Percentiles rank a stretch among this genome's conserved stretches.
phyloP scores from a whole-genome alignment of 2,329 filamentous ascomycete genomes.

The Didymellaceae sp. region DNA sequence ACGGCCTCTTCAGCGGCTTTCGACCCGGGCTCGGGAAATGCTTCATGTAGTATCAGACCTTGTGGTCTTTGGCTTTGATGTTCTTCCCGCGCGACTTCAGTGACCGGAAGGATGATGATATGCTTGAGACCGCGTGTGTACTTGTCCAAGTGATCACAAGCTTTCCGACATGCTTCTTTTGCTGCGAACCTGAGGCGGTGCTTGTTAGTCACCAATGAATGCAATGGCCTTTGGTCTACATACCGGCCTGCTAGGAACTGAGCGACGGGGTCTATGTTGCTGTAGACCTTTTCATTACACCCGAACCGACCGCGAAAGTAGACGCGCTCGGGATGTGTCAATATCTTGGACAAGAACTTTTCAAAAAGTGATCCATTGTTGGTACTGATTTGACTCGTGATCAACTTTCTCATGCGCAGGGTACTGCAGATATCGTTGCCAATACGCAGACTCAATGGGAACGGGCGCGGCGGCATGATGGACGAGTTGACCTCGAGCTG shows the following conservation, averaged over 20 bases:
- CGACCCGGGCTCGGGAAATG: constrained; percentile 5
- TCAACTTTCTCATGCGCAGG: constrained; percentile 66
- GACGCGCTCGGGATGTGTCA: constrained; percentile 42
- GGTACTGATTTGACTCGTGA: constrained; percentile 47
- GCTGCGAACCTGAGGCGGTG: constrained; percentile 52
- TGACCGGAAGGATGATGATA: constrained; percentile 49
- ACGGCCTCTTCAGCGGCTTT: neutral
- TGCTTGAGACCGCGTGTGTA: constrained; percentile 39
- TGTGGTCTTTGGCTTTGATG: constrained; percentile 29
- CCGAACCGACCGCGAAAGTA: constrained; percentile 43
- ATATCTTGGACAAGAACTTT: constrained; percentile 31
- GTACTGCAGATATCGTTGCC: constrained; percentile 82
- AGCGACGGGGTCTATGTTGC: constrained; percentile 27
- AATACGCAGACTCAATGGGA: constrained; percentile 71
- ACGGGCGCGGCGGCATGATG: constrained; percentile 56
- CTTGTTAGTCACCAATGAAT: constrained; percentile 8
- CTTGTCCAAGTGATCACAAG: constrained; percentile 39
- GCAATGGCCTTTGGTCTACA: neutral
- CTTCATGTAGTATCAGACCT: constrained; percentile 35
- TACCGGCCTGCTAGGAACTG: constrained; percentile 48
- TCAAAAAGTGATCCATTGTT: constrained; percentile 16
- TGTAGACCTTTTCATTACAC: constrained; percentile 7
- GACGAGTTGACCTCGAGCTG: neutral
- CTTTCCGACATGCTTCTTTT: constrained; percentile 60
- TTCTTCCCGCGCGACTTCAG: neutral